Base-by-base conservation (phyloP, 2,329 filamentous ascomycete species). In the Lasiodiplodia hormozganensis region DNA sequence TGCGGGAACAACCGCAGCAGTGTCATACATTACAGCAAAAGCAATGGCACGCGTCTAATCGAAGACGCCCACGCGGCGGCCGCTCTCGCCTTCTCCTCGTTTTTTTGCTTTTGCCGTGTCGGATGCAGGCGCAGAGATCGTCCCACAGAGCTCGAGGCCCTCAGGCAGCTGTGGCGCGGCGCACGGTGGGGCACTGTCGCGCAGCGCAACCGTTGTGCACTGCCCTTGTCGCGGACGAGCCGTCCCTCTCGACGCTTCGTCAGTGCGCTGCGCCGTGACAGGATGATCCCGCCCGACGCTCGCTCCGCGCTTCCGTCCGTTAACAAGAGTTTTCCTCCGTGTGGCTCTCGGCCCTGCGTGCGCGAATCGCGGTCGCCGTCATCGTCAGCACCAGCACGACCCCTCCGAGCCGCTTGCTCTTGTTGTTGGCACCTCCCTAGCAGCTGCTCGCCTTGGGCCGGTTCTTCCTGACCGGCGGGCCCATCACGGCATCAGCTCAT, bases 171-270 rank as follows among this genome's bases (percentile, higher is more conserved):
- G 53, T 57, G 53, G 53, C 53, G 53, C 53, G 53, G 53, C 53
- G 18, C 28, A 18, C 53, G 31, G 53, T 57, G 53, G 53, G 53
- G 53, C 53, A 34, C 53, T 36, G 53, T 34, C 28, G 28, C 53
- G 53, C 36, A 38, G 53, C 53, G 53, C 53, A 57, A 31, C 40
- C 49, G 49, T 52, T 47, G 40, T 60, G 34, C 56, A 36, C 58
- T 36, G 58, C 58, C 58, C 58, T 62, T 25, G 58, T 62, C 58
- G 28, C 28, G 28, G 40, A 25, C 58, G 58, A 62, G 58, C 58
- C 58, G 58, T 62, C 58, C 58, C 58, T 62, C 58, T 60, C 56
- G 36, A 51, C 57, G 38, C 40, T 62, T 60, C 56, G 56, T 62
- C 58, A 52, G 58, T 62, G 58, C 58, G 57, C 40, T 62, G 57